Percentiles rank a stretch among this genome's conserved stretches.
Conservation (phyloP, 2,329 filamentous ascomycete species). For the Ophiostoma ulmi region DNA sequence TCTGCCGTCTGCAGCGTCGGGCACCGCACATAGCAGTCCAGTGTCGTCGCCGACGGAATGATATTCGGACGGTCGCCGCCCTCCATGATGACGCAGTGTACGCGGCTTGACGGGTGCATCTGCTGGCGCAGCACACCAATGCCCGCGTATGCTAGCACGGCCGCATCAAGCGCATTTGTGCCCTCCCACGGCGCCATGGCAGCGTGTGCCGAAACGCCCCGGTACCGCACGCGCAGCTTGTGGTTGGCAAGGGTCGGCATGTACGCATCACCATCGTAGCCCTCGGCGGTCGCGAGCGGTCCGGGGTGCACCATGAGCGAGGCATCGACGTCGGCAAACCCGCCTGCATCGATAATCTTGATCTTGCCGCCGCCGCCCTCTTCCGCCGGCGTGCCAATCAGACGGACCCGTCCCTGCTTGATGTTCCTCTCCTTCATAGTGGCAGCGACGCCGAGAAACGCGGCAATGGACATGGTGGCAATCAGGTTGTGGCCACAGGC, state of each 20-base stretch:
- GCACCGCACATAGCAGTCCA: constrained; percentile 10
- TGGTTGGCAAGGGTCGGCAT: background rate
- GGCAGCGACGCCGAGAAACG: background rate
- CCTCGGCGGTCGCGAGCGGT: background rate
- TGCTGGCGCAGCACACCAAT: constrained; percentile 15
- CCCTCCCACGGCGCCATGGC: constrained; percentile 18
- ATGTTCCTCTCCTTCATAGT: background rate
- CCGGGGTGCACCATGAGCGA: constrained; percentile 12
- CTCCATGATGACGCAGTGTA: background rate
- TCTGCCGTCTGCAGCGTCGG: constrained; percentile 6
- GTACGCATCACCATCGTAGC: constrained; percentile 12
- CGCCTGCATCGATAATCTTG: constrained; percentile 13
- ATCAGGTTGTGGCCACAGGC: constrained; percentile 43
- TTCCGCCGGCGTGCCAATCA: constrained; percentile 14
- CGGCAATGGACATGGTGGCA: constrained; percentile 26
- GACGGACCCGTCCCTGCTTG: background rate
- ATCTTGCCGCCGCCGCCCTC: constrained; percentile 19
- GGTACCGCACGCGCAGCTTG: constrained; percentile 8
- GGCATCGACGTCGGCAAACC: background rate
- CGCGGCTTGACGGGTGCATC: constrained; percentile 14
- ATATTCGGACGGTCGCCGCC: constrained; percentile 6
- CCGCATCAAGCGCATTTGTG: constrained; percentile 15
- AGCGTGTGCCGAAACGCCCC: constrained; percentile 10
- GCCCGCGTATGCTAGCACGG: background rate
- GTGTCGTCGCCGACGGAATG: background rate